Conservation (phyloP, 306 rosid species). For the Adenanthera pavonina region DNA sequence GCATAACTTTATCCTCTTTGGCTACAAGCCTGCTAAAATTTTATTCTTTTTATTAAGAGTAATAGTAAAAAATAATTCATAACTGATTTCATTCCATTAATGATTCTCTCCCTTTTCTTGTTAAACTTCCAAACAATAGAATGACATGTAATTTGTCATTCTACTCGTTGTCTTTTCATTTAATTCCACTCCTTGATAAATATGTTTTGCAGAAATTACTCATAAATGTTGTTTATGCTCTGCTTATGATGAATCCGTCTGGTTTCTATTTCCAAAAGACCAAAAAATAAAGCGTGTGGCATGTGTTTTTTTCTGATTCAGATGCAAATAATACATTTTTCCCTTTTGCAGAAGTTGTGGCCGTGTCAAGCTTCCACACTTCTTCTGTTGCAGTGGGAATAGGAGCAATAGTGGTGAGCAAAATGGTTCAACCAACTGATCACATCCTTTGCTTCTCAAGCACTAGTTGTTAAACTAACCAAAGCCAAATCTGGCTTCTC, state of each 20-base stretch:
- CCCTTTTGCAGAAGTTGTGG: slow-evolving; percentile 49
- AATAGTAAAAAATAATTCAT: too few species aligned
- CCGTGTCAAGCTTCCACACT: slow-evolving; percentile 56
- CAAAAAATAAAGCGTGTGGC: neutral
- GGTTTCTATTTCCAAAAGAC: slow-evolving; percentile 9
- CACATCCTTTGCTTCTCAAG: slow-evolving; percentile 31
- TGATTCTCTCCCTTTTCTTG: neutral
- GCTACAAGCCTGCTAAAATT: too few species aligned
- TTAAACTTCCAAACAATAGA: neutral
- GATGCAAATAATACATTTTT: slow-evolving; percentile 22
- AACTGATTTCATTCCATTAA: too few species aligned
- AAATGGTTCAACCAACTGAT: slow-evolving; percentile 39
- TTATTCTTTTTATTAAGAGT: too few species aligned
- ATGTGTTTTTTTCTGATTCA: slow-evolving; percentile 23
- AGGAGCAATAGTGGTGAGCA: slow-evolving; percentile 30
- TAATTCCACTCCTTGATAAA: neutral
- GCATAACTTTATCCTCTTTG: too few species aligned
- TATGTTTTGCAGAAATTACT: neutral
- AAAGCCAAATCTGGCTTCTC: slow-evolving; percentile 15
- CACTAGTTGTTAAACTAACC: slow-evolving; percentile 25
- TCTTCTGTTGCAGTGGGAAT: slow-evolving; percentile 56
- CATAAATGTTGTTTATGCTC: neutral
- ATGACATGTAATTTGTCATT: neutral
- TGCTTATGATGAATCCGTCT: neutral
- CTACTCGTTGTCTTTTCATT: neutral